Conservation (phyloP, 805 yeast species). For the Saturnispora besseyi region DNA sequence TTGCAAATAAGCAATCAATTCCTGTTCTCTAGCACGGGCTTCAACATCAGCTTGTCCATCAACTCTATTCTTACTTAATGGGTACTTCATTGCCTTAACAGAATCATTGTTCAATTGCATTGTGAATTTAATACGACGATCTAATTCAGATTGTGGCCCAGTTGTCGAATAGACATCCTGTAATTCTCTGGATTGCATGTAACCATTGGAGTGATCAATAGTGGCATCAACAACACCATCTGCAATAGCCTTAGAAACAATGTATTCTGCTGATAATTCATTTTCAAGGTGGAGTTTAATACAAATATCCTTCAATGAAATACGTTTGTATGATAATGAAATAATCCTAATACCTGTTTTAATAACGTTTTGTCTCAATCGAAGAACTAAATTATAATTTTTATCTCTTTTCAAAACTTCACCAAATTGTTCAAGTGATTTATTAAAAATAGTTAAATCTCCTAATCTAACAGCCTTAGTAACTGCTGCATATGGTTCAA, state of each 20-base stretch:
- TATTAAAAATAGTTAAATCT: constrained; percentile 72
- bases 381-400: constrained; percentile 71
- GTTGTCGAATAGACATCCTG: constrained; percentile 79
- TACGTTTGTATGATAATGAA: constrained; percentile 81
- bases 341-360: constrained; percentile 95
- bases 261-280: constrained; percentile 94
- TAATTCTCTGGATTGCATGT: constrained; percentile 82
- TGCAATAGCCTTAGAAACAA: constrained; percentile 91
- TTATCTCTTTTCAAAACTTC: constrained; percentile 61
- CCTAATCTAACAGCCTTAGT: constrained; percentile 91
- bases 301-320: constrained; percentile 89
- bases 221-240: constrained; percentile 96
- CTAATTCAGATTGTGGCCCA: constrained; percentile 79
- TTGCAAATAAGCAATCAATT: constrained; percentile 30
- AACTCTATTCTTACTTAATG: constrained; percentile 44
- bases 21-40: constrained; percentile 47
- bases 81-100: constrained; percentile 92
- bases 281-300: constrained; percentile 84
- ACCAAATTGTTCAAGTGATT: constrained; percentile 57
- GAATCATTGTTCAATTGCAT: constrained; percentile 83
- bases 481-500: constrained; percentile 76
- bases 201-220: constrained; percentile 84
- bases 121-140: constrained; percentile 90
- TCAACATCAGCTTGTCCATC: constrained; percentile 45
- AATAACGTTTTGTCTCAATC: constrained; percentile 93